Evolutionary conservation across 2,329 filamentous ascomycete species (phyloP).

Genomic region (Hymenoscyphus scutula): DNA sequence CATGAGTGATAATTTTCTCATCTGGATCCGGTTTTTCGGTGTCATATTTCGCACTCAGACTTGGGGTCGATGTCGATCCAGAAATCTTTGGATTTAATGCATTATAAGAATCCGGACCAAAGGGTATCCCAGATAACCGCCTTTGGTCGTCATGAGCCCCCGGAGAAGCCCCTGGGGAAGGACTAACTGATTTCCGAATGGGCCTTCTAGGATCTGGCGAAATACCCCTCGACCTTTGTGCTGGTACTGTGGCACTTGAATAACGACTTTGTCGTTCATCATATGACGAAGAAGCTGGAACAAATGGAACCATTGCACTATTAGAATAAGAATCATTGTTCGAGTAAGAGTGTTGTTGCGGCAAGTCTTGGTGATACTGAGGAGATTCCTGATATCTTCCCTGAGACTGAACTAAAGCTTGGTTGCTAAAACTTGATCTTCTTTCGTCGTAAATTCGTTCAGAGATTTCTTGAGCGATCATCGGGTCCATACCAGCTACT

Average conservation of each 20-base stretch:
- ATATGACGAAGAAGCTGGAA: constrained; percentile 27
- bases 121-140: constrained; percentile 62
- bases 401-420: constrained; percentile 40
- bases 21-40: constrained; percentile 47
- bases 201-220: constrained; percentile 40
- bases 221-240: constrained; percentile 29
- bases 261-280: constrained; percentile 33
- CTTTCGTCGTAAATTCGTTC: constrained; percentile 57
- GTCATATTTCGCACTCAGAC: constrained; percentile 33
- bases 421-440: constrained; percentile 46
- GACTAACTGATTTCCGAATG: constrained; percentile 72
- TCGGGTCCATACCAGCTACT: constrained; percentile 59
- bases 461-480: constrained; percentile 54
- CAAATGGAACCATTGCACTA: constrained; percentile 23
- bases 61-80: constrained; percentile 36
- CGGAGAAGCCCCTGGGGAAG: constrained; percentile 55
- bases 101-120: constrained; percentile 74
- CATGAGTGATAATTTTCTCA: constrained; percentile 72
- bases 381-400: constrained; percentile 35
- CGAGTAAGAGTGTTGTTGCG: constrained; percentile 18
- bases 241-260: constrained; percentile 34
- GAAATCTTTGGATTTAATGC: constrained; percentile 59
- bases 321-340: constrained; percentile 29
- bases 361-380: constrained; percentile 28
- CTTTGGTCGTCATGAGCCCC: constrained; percentile 38